Evolutionary conservation across 176 grass and related monocot species (phyloP), one percentile per base, ranked within the genome.

Genomic region (Bothriochloa decipiens): DNA sequence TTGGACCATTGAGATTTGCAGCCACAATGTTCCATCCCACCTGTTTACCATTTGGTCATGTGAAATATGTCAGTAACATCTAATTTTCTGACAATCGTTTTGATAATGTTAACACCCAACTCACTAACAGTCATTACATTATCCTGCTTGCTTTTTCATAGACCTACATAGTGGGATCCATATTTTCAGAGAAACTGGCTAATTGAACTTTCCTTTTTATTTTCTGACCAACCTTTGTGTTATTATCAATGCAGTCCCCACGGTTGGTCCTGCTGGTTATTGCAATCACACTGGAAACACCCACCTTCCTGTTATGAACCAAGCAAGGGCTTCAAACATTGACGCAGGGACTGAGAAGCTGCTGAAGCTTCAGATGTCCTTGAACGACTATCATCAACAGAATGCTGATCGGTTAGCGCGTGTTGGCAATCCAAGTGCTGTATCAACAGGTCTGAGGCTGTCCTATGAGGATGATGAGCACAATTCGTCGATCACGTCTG

Each of bases 361-460:
- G 62, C 83, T 79, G 49, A 89, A 86, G 62, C 90, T 89, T 65
- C 90, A 92, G 86, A 89, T 92, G 68, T 89, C 86, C 5, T 80
- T 92, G 79, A 79, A 60, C 68, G 74, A 86, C 69, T 89, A 80
- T 70, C 68, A 60, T 64, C 75, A 61, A 64, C 75, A 83, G 23
- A 52, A 86, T 73, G 68, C 75, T 65, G 86, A 68, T 63, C 60
- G 25, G 10, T 82, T 88, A 49, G 47, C 74, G 71, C 45, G 14
- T 65, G n/a, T 78, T 85, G 60, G 74, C 50, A 89, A 86, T 80
- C 80, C 86, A 49, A 83, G 22, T 32, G 79, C 53, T 80, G 83
- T 92, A 17, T 89, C 90, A 76, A 92, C 90, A 53, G 90, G 90
- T 37, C 61, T 92, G 32, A 88, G 75, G 62, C 53, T 92, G 32